These are phyloP conservation scores for Chaetomiaceae sp. DNA, from an alignment of 2,329 filamentous ascomycete species.

Conservation along the genomic window DNA sequence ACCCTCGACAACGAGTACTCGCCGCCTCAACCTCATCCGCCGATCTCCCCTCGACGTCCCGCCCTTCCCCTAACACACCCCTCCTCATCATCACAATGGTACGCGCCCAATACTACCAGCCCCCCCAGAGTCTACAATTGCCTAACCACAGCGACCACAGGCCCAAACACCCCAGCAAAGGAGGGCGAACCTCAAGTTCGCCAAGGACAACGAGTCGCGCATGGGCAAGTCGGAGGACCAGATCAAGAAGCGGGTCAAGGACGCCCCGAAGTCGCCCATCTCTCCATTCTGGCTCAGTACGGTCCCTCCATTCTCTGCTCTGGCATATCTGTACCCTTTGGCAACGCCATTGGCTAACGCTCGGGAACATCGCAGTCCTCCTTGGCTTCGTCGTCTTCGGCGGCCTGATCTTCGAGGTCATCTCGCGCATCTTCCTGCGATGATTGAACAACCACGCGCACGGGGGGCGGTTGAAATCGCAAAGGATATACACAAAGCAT, in stretches of 20 bases:
- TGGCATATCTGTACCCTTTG: too few species aligned
- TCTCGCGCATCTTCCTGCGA: constrained; percentile 45
- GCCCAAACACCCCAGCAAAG: constrained; percentile 82
- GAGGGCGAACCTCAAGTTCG: constrained; percentile 74
- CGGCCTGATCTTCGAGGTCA: constrained; percentile 53
- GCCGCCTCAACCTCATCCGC: background rate
- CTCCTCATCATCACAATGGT: constrained; percentile 22
- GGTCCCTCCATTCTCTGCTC: background rate
- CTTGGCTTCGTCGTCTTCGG: constrained; percentile 59
- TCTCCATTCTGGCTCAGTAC: constrained; percentile 62
- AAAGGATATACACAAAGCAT: background rate
- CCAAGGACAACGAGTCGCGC: constrained; percentile 64
- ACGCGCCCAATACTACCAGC: background rate
- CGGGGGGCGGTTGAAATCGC: background rate
- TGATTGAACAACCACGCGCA: background rate
- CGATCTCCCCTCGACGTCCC: background rate
- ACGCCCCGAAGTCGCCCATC: constrained; percentile 54
- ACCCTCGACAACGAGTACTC: too few species aligned
- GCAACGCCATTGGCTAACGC: background rate
- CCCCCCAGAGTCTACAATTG: background rate
- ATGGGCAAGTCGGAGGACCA: constrained; percentile 68
- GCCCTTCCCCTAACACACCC: background rate
- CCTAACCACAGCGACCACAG: constrained; percentile 37
- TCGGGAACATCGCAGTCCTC: constrained; percentile 41
- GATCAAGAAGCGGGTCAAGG: constrained; percentile 56